phyloP scores from a whole-genome alignment of 768 basidiomycete species.

The Clavaria fumosa region DNA sequence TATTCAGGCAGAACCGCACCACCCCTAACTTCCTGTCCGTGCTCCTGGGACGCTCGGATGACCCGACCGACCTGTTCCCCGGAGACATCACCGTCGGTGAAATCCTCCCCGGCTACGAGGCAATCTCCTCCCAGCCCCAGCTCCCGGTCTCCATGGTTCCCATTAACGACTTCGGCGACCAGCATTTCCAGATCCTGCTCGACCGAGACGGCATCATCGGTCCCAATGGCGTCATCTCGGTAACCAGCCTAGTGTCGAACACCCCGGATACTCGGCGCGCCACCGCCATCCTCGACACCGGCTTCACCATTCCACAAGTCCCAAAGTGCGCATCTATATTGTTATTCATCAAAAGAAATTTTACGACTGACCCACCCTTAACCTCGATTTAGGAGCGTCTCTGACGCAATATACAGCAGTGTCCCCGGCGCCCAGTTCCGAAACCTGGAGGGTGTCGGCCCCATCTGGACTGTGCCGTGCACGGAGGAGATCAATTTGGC shows the following conservation, averaged over 20 bases:
- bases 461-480: slow-evolving; percentile 51
- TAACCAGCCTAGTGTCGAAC: slow-evolving; percentile 30
- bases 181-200: slow-evolving; percentile 31
- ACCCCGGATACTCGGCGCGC: slow-evolving; percentile 29
- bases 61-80: slow-evolving; percentile 32
- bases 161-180: slow-evolving; percentile 5
- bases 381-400: slow-evolving; percentile 29
- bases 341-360: too few species aligned
- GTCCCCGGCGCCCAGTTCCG: slow-evolving; percentile 37
- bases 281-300: slow-evolving; percentile 53
- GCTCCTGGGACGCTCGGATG: slow-evolving; percentile 44
- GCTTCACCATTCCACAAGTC: slow-evolving; percentile 53
- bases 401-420: slow-evolving; percentile 44
- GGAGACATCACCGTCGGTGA: slow-evolving; percentile 55
- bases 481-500: slow-evolving; percentile 46
- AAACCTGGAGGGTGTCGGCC: slow-evolving; percentile 25
- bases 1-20: slow-evolving; percentile 44
- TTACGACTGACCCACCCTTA: too few species aligned
- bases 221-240: slow-evolving; percentile 36
- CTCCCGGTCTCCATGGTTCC: slow-evolving; percentile 28
- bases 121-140: slow-evolving; percentile 34
- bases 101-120: slow-evolving; percentile 31
- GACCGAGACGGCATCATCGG: slow-evolving; percentile 49
- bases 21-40: slow-evolving; percentile 48
- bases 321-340: slow-evolving; percentile 23